Evolutionary conservation across 805 yeast genomes (phyloP).

Genomic region (Candida ortonii): DNA sequence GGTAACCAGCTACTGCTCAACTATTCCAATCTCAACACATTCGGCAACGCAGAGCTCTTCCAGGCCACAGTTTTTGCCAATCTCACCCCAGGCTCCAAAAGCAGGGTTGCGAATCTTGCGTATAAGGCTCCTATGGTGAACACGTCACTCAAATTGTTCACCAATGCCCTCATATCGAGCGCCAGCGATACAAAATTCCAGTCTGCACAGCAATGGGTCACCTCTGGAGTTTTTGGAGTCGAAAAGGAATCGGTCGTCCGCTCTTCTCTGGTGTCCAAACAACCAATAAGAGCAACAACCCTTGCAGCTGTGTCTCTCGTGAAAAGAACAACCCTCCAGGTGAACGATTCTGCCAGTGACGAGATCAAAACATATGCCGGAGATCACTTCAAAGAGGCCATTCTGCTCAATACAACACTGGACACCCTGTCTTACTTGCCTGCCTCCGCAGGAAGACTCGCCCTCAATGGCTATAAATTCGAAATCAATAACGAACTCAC

Average conservation of each 20-base stretch:
- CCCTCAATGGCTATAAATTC: constrained; percentile 43
- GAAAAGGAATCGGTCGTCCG: constrained; percentile 26
- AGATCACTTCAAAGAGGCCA: constrained; percentile 55
- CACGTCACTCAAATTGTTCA: constrained; percentile 46
- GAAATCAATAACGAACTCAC: constrained; percentile 47
- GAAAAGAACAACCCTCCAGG: constrained; percentile 53
- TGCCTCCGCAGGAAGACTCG: constrained; percentile 37
- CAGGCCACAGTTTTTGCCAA: constrained; percentile 47
- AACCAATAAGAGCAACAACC: constrained; percentile 22
- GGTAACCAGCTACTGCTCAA: constrained; percentile 34
- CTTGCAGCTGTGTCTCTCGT: constrained; percentile 55
- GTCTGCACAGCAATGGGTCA: constrained; percentile 50
- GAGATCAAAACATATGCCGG: constrained; percentile 59
- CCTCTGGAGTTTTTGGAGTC: constrained; percentile 52
- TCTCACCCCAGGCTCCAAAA: constrained; percentile 47
- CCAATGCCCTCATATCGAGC: constrained; percentile 46
- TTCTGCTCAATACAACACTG: constrained; percentile 40
- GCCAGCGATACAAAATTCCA: constrained; percentile 50
- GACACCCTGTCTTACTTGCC: constrained; percentile 43
- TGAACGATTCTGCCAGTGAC: constrained; percentile 52
- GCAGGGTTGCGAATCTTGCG: constrained; percentile 51
- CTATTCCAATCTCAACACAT: constrained; percentile 45
- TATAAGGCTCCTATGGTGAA: constrained; percentile 44
- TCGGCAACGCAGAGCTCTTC: constrained; percentile 68
- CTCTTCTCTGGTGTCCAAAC: not conserved